phyloP scores from a whole-genome alignment of 768 basidiomycete genomes.

The Mycena alexandri region DNA sequence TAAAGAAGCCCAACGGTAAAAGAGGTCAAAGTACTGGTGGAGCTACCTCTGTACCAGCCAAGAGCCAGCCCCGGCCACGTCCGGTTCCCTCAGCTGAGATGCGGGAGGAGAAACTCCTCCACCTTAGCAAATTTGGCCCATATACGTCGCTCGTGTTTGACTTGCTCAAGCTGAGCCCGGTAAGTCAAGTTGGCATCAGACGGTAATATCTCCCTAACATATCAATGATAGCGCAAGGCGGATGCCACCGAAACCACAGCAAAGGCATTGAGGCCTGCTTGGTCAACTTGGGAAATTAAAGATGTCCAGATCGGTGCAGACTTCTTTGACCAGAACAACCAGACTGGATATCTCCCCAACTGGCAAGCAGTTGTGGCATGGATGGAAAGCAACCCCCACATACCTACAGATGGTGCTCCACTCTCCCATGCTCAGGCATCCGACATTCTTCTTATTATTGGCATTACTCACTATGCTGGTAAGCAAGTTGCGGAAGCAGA shows the following conservation, averaged over 20 bases:
- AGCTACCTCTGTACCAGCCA: background rate
- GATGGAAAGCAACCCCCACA: background rate
- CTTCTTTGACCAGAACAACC: background rate
- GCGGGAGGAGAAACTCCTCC: background rate
- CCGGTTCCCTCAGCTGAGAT: background rate
- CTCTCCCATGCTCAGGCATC: background rate
- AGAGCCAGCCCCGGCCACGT: background rate
- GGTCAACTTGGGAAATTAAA: background rate
- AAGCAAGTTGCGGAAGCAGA: background rate
- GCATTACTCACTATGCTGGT: background rate
- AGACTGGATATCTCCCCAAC: background rate
- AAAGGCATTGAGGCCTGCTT: background rate
- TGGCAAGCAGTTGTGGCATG: slow-evolving; percentile 5
- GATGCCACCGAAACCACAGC: background rate
- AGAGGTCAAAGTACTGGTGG: background rate
- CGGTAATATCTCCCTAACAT: background rate
- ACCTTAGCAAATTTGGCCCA: background rate
- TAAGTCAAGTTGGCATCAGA: no score
- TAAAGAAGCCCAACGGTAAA: background rate
- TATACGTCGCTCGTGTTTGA: background rate
- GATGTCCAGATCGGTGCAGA: background rate
- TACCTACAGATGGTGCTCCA: background rate
- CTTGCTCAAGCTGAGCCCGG: no score
- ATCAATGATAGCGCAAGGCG: background rate
- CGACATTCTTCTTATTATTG: slow-evolving; percentile 1